phyloP scores from a whole-genome alignment of 2,329 filamentous ascomycete species.

The Arthrobotrys sinensis region DNA sequence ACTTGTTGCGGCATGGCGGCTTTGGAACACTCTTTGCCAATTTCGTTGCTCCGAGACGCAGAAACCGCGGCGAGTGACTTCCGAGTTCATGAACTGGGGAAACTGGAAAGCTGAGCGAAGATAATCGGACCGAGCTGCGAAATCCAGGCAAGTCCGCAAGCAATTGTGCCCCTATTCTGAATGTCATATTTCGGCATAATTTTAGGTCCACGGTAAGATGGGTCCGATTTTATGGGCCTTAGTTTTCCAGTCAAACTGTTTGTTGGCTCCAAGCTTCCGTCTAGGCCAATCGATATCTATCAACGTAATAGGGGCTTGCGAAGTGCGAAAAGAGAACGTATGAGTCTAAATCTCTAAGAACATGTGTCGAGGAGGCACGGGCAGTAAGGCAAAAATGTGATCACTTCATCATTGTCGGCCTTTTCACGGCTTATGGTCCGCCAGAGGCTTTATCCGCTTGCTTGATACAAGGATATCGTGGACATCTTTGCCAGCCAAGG shows the following conservation, averaged over 20 bases:
- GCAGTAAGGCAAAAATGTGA: conserved; percentile 29
- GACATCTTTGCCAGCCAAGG: conserved; percentile 27
- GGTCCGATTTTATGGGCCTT: no score
- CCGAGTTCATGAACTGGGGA: not conserved
- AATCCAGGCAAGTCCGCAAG: not conserved
- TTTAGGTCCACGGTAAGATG: no score
- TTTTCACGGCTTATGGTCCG: conserved; percentile 17
- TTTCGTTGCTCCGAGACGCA: conserved; percentile 40
- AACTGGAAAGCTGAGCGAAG: not conserved
- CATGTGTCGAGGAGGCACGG: conserved; percentile 39
- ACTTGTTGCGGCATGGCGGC: conserved; percentile 42
- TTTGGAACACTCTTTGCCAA: conserved; percentile 21
- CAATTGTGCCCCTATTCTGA: no score
- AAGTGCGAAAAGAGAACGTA: not conserved
- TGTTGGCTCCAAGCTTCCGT: not conserved
- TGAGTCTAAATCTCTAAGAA: conserved; percentile 28
- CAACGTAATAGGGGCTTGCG: not conserved
- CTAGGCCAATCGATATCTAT: not conserved
- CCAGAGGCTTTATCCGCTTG: conserved; percentile 42
- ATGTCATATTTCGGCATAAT: no score
- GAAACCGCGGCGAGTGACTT: conserved; percentile 15
- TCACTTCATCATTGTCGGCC: conserved; percentile 3
- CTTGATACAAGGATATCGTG: conserved; percentile 35
- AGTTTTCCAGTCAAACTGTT: no score
- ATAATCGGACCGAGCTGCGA: not conserved